These are phyloP conservation scores for Termitomyces heimii DNA, from an alignment of 768 basidiomycete species.

Conservation along the genomic window DNA sequence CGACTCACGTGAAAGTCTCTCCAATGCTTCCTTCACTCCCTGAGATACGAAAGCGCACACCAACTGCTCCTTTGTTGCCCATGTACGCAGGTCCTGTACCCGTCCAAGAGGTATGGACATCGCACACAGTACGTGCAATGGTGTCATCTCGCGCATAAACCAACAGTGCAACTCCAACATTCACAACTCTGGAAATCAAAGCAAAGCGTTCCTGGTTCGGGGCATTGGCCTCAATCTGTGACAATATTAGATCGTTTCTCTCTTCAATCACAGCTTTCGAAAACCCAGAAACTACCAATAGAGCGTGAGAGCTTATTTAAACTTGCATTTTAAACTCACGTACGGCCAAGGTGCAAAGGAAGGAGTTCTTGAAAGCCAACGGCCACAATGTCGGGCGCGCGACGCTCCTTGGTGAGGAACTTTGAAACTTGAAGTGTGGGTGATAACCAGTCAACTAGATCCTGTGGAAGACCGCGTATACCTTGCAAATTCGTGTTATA, in stretches of 20 bases:
- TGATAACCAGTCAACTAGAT: slow-evolving; percentile 88
- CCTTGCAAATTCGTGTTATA: slow-evolving; percentile 93
- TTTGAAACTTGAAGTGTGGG: slow-evolving; percentile 75
- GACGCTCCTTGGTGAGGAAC: slow-evolving; percentile 55
- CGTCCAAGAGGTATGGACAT: slow-evolving; percentile 73
- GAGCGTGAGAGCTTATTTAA: slow-evolving; percentile 3
- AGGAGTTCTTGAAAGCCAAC: slow-evolving; percentile 94
- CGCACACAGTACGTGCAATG: slow-evolving; percentile 49
- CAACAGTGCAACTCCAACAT: slow-evolving; percentile 83
- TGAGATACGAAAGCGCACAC: slow-evolving; percentile 73
- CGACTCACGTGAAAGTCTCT: slow-evolving; percentile 79
- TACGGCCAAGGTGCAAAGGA: slow-evolving; percentile 82
- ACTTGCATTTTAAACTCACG: slow-evolving; percentile 23
- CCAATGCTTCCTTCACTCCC: slow-evolving; percentile 48
- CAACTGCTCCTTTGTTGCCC: slow-evolving; percentile 96
- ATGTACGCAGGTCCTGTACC: slow-evolving; percentile 68
- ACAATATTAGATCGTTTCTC: slow-evolving; percentile 65
- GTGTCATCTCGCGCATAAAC: slow-evolving; percentile 78
- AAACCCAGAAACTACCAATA: slow-evolving; percentile 63
- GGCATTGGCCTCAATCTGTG: slow-evolving; percentile 66
- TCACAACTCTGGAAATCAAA: slow-evolving; percentile 72
- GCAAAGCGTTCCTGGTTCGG: slow-evolving; percentile 71
- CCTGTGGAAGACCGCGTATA: slow-evolving; percentile 65
- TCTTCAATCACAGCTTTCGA: slow-evolving; percentile 65
- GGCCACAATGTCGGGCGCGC: slow-evolving; percentile 81